Conservation (phyloP, 352 stramenopile genomes). For the Salisapilia sapeloensis region DNA sequence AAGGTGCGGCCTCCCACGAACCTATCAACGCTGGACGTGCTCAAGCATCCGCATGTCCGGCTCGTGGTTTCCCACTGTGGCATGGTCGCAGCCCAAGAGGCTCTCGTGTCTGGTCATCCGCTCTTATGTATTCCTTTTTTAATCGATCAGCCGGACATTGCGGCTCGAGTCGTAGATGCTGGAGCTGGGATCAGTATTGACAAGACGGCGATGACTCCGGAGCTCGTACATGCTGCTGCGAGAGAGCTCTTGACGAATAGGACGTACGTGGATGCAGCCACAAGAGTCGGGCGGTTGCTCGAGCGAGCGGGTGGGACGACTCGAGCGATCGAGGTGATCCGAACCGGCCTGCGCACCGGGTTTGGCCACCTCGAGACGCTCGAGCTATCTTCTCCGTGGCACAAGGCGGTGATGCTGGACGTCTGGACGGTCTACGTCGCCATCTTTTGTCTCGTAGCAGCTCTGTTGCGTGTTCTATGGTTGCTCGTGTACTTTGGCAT, state of each 20-base stretch:
- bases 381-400: slow-evolving; percentile 49
- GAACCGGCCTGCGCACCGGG: slow-evolving; percentile 35
- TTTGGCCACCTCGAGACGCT: slow-evolving; percentile 46
- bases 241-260: slow-evolving; percentile 26
- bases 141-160: slow-evolving; percentile 73
- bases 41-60: slow-evolving; percentile 32
- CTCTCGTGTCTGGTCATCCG: slow-evolving; percentile 55
- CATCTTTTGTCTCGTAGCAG: slow-evolving; percentile 43
- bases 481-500: slow-evolving; percentile 45
- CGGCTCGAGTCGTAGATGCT: slow-evolving; percentile 55
- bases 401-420: slow-evolving; percentile 61
- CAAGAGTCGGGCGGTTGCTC: slow-evolving; percentile 31
- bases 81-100: slow-evolving; percentile 71
- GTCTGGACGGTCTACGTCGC: slow-evolving; percentile 64
- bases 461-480: slow-evolving; percentile 45
- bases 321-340: slow-evolving; percentile 48
- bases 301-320: slow-evolving; percentile 40
- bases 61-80: slow-evolving; percentile 80
- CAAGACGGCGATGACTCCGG: slow-evolving; percentile 43
- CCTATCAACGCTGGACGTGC: slow-evolving; percentile 43
- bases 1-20: slow-evolving; percentile 40
- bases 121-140: slow-evolving; percentile 82
- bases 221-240: slow-evolving; percentile 31
- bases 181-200: slow-evolving; percentile 50
- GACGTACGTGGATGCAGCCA: slow-evolving; percentile 21